Evolutionary conservation across 805 yeast genomes (phyloP).

Genomic region (Lipomyces anomalus): DNA sequence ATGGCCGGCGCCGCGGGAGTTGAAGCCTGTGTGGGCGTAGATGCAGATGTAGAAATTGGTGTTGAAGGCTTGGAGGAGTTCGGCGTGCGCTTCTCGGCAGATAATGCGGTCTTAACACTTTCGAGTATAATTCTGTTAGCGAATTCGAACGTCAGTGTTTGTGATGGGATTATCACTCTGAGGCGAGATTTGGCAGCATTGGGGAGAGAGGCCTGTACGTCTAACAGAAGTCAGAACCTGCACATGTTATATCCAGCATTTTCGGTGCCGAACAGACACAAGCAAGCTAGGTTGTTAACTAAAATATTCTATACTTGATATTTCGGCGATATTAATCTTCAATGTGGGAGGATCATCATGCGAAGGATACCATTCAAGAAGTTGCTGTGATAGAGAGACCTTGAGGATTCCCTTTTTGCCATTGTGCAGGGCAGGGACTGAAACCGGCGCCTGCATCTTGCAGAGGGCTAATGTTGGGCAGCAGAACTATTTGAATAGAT

Average conservation of each 20-base stretch:
- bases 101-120: slow-evolving; percentile 58
- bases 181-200: slow-evolving; percentile 30
- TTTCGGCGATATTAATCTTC: background rate
- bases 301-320: too few relatives aligned
- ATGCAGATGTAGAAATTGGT: slow-evolving; percentile 40
- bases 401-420: slow-evolving; percentile 22
- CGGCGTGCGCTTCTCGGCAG: slow-evolving; percentile 33
- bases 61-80: slow-evolving; percentile 50
- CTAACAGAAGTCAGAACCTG: background rate
- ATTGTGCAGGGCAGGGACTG: slow-evolving; percentile 17
- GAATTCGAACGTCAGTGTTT: slow-evolving; percentile 49
- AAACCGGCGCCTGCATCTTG: slow-evolving; percentile 17
- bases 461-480: background rate
- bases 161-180: slow-evolving; percentile 22
- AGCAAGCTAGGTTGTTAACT: too few relatives aligned
- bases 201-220: slow-evolving; percentile 33
- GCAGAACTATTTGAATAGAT: background rate
- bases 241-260: too few relatives aligned
- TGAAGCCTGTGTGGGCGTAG: slow-evolving; percentile 34
- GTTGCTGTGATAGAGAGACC: slow-evolving; percentile 7
- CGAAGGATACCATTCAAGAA: slow-evolving; percentile 22
- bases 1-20: slow-evolving; percentile 6
- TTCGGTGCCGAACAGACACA: too few relatives aligned
- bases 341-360: background rate
- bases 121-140: slow-evolving; percentile 72